Evolutionary conservation across 495 filamentous ascomycete genomes (phyloP).

Genomic region (Niebla homalea): DNA sequence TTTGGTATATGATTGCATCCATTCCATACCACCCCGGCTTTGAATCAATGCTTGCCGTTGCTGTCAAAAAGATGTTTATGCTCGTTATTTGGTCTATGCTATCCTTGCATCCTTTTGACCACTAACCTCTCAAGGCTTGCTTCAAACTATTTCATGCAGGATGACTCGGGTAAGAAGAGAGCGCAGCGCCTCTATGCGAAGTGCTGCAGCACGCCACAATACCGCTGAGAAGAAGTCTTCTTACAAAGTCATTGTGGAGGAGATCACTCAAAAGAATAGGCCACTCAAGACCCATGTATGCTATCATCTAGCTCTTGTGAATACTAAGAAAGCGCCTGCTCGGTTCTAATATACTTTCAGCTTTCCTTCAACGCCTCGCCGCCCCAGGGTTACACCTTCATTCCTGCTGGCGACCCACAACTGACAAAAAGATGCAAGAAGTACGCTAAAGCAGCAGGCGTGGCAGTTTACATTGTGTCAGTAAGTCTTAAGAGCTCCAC

Average conservation of each 20-base stretch:
- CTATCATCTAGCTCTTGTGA: slow-evolving; percentile 8
- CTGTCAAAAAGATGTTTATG: too few species aligned
- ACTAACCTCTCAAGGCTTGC: too few species aligned
- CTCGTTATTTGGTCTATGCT: too few species aligned
- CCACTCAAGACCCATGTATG: slow-evolving; percentile 44
- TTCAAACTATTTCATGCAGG: background rate
- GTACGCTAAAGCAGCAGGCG: slow-evolving; percentile 50
- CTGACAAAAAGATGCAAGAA: slow-evolving; percentile 71
- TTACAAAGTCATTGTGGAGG: slow-evolving; percentile 46
- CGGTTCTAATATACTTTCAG: slow-evolving; percentile 22
- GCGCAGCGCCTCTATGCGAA: slow-evolving; percentile 10
- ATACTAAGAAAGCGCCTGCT: background rate
- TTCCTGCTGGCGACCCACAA: slow-evolving; percentile 66
- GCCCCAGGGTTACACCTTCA: slow-evolving; percentile 70
- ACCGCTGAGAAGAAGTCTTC: slow-evolving; percentile 23
- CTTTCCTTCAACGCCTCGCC: slow-evolving; percentile 39
- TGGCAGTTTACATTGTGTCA: slow-evolving; percentile 66
- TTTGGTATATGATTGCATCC: too few species aligned
- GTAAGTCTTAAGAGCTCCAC: slow-evolving; percentile 29
- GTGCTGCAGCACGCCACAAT: slow-evolving; percentile 10
- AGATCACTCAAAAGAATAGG: slow-evolving; percentile 46
- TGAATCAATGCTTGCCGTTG: too few species aligned
- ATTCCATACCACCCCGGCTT: too few species aligned
- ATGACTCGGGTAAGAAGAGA: slow-evolving; percentile 1
- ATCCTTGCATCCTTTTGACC: too few species aligned